Evolutionary conservation across 495 filamentous ascomycete species (phyloP).

Genomic region (Tuber microsphaerosporum): DNA sequence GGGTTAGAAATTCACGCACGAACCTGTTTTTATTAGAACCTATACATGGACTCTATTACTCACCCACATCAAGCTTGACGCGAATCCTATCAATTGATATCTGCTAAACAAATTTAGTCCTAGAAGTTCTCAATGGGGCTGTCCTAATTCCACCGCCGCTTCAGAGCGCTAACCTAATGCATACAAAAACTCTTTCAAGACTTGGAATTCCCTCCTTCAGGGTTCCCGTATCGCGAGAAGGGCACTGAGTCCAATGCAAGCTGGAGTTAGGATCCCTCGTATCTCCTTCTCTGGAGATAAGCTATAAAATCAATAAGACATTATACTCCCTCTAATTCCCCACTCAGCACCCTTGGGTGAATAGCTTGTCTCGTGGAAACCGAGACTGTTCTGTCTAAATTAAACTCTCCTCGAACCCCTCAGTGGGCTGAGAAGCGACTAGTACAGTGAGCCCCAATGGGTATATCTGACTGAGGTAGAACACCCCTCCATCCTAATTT

Average conservation of each 20-base stretch:
- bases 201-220: background rate
- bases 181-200: background rate
- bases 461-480: background rate
- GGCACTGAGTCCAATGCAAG: background rate
- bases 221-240: background rate
- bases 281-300: background rate
- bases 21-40: too few relatives aligned
- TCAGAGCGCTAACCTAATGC: background rate
- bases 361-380: background rate
- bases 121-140: background rate
- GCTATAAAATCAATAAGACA: background rate
- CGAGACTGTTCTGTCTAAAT: background rate
- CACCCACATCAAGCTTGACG: background rate
- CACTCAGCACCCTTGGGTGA: background rate
- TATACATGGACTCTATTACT: background rate
- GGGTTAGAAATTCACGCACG: too few relatives aligned
- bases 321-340: background rate
- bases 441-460: background rate
- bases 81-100: background rate
- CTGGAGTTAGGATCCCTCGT: background rate
- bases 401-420: background rate
- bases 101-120: background rate
- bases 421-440: background rate
- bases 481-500: background rate
- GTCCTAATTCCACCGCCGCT: background rate